Evolutionary conservation across 73 alveolate species (phyloP).

Genomic region (Paramecium octaurelia): DNA sequence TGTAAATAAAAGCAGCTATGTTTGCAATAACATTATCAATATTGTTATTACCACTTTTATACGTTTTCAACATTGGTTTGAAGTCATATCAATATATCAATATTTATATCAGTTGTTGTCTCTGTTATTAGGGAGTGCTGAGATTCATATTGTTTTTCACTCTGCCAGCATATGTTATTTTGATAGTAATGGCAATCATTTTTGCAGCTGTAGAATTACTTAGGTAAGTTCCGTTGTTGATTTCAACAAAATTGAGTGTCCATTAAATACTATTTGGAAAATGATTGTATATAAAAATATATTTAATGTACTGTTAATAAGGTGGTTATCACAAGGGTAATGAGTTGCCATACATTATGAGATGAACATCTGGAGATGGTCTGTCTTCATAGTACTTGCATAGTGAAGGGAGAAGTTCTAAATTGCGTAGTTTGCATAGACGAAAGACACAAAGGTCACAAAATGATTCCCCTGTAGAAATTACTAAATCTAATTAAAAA

Average conservation of each 20-base stretch:
- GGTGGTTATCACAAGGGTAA: neutral
- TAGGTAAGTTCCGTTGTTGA: neutral
- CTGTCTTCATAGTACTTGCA: neutral
- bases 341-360: neutral
- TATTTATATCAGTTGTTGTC: neutral
- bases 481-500: neutral
- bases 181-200: neutral
- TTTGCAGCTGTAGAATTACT: neutral
- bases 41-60: neutral
- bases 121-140: neutral
- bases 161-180: neutral
- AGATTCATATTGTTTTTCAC: neutral
- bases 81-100: neutral
- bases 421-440: neutral
- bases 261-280: neutral
- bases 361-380: neutral
- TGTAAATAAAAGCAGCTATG: neutral
- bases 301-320: neutral
- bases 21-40: neutral
- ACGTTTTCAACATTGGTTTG: neutral
- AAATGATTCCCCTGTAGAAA: neutral
- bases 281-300: neutral
- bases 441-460: neutral
- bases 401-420: neutral
- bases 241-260: neutral